A percentile compares a stretch with the other conserved stretches of the same genome.
Evolutionary conservation across 129 eudicot species (phyloP).

Genomic region (Deinandra increscens): DNA sequence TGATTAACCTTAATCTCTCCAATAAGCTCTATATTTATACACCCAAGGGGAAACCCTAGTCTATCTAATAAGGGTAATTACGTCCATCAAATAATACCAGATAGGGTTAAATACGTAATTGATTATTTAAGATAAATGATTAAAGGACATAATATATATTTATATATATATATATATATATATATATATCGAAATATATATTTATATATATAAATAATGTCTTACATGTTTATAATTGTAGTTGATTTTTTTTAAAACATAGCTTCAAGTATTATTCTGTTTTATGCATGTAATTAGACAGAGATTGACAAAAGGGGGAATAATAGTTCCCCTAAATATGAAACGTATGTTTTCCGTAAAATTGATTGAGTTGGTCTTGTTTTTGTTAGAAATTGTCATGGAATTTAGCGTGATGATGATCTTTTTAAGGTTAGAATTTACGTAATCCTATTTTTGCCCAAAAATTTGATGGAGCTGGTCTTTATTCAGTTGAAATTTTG

Average conservation of each 20-base stretch:
- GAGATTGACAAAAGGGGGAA: constrained; percentile 16
- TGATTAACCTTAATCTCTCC: too few species aligned
- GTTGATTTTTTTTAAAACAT: background rate
- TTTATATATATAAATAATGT: too few species aligned
- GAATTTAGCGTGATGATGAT: background rate
- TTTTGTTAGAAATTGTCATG: background rate
- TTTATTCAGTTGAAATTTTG: constrained; percentile 14
- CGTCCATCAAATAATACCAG: too few species aligned
- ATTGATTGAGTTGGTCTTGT: background rate
- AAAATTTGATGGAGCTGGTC: background rate
- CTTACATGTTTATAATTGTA: constrained; percentile 20
- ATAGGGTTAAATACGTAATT: too few species aligned
- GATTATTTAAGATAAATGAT: too few species aligned
- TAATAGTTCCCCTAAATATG: constrained; percentile 20
- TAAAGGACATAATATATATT: too few species aligned
- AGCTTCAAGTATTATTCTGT: background rate
- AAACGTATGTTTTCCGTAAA: background rate
- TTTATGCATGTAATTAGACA: background rate
- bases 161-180: too few species aligned
- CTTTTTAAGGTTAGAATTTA: background rate
- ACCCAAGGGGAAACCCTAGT: too few species aligned
- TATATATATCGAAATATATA: too few species aligned
- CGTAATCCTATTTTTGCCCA: constrained; percentile 22
- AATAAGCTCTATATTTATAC: too few species aligned
- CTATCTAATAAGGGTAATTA: too few species aligned